phyloP scores from a whole-genome alignment of 371 early-diverging fungal genomes.

The Neoconidiobolus thromboides region DNA sequence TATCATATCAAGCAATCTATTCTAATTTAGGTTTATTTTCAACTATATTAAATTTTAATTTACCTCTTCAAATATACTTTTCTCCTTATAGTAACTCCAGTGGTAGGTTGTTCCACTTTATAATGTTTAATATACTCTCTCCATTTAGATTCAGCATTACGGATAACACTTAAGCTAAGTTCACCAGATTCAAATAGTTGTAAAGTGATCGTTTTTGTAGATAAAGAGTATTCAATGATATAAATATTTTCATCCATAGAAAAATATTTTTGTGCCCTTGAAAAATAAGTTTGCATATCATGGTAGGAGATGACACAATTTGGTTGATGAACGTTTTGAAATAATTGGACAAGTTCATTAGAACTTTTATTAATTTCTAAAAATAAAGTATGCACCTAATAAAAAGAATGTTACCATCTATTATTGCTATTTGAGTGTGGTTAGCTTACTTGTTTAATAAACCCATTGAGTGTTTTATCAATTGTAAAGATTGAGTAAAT shows the following conservation, averaged over 20 bases:
- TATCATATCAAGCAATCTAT: too few species aligned
- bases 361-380: not conserved
- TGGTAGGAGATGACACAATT: not conserved
- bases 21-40: too few species aligned
- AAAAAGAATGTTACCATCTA: not conserved
- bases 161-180: too few species aligned
- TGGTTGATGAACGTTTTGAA: not conserved
- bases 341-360: not conserved
- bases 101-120: too few species aligned
- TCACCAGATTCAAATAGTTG: slow-evolving; percentile 12
- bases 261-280: not conserved
- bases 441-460: slow-evolving; percentile 47
- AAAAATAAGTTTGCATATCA: not conserved
- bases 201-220: slow-evolving; percentile 13
- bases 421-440: not conserved
- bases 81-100: too few species aligned
- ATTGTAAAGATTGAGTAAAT: slow-evolving; percentile 74
- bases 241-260: slow-evolving; percentile 2
- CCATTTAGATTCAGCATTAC: too few species aligned
- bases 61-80: too few species aligned
- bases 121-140: too few species aligned
- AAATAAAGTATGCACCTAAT: not conserved
- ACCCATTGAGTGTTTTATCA: slow-evolving; percentile 58
- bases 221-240: not conserved
- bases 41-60: too few species aligned